phyloP scores from a whole-genome alignment of 2,329 filamentous ascomycete genomes.

The Clathrospora elynae region DNA sequence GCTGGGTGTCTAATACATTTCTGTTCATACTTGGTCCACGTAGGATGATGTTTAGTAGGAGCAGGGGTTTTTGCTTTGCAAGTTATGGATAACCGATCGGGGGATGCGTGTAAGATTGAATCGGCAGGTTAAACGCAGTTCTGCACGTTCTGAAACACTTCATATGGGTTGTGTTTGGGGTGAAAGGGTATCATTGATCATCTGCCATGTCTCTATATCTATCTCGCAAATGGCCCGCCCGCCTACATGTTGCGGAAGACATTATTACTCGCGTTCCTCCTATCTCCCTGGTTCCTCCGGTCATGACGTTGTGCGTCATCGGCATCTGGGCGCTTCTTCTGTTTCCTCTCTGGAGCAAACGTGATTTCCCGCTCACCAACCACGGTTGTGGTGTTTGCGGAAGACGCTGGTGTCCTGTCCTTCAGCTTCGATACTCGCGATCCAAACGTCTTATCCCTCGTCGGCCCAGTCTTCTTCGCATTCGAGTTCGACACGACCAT shows the following conservation, averaged over 20 bases:
- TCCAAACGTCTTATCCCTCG: slow-evolving; percentile 62
- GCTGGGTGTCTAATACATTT: too few relatives aligned
- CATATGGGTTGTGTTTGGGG: too few relatives aligned
- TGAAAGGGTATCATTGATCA: too few relatives aligned
- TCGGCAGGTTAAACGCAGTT: too few relatives aligned
- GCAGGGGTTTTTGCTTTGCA: too few relatives aligned
- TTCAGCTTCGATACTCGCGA: slow-evolving; percentile 55
- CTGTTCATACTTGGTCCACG: too few relatives aligned
- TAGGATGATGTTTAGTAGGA: too few relatives aligned
- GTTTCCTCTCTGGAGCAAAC: slow-evolving; percentile 68
- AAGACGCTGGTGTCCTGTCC: slow-evolving; percentile 22
- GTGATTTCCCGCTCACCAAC: slow-evolving; percentile 68
- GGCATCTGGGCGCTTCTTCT: slow-evolving; percentile 42
- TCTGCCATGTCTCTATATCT: too few relatives aligned
- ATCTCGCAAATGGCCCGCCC: too few relatives aligned
- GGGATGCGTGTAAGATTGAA: too few relatives aligned
- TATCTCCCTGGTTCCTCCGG: slow-evolving; percentile 56
- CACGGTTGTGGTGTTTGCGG: slow-evolving; percentile 36
- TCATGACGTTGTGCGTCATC: slow-evolving; percentile 32
- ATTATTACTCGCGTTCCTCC: slow-evolving; percentile 77
- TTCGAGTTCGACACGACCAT: slow-evolving; percentile 62
- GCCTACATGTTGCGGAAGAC: slow-evolving; percentile 71
- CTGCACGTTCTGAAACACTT: too few relatives aligned
- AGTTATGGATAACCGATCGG: too few relatives aligned
- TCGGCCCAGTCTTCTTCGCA: slow-evolving; percentile 44